Percentiles rank a stretch among this genome's conserved stretches.
phyloP scores from a whole-genome alignment of 352 stramenopile genomes.

The Pythium folliculosum region DNA sequence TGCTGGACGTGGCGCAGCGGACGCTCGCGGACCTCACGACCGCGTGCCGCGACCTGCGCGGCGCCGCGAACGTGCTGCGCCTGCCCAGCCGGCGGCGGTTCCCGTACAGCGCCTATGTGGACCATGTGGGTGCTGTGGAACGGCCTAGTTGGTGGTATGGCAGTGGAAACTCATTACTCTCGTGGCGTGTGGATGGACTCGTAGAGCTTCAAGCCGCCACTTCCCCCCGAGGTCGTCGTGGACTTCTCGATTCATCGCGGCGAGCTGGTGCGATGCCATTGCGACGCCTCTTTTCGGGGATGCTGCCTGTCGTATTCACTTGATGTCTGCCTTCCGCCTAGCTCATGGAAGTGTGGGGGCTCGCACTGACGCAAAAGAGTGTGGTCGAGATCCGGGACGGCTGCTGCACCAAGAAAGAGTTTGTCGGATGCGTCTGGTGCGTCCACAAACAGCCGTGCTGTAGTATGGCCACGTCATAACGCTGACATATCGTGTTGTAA shows the following conservation, averaged over 20 bases:
- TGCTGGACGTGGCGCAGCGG: constrained; percentile 51
- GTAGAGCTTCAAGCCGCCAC: constrained; percentile 68
- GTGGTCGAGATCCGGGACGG: constrained; percentile 56
- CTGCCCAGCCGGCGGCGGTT: constrained; percentile 78
- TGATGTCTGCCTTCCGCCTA: constrained; percentile 13
- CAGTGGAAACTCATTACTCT: neutral
- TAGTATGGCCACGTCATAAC: neutral
- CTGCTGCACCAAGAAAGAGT: constrained; percentile 77
- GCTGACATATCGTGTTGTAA: neutral
- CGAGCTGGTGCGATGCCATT: constrained; percentile 65
- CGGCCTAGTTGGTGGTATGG: constrained; percentile 4
- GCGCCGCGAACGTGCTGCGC: constrained; percentile 67
- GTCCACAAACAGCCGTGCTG: constrained; percentile 10
- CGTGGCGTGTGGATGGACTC: neutral
- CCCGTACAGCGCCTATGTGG: constrained; percentile 76
- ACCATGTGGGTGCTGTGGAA: constrained; percentile 47
- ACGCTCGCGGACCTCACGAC: constrained; percentile 48
- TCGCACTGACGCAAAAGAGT: constrained; percentile 57
- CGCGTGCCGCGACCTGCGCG: constrained; percentile 70
- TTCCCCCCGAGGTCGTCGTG: constrained; percentile 75
- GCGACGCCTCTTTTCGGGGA: too few relatives aligned
- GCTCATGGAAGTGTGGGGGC: constrained; percentile 74
- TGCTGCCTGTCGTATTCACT: neutral
- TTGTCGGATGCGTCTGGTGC: constrained; percentile 78
- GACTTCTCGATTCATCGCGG: constrained; percentile 85